These are phyloP conservation scores for Auriscalpium microsporum DNA, from an alignment of 768 basidiomycete species.

Conservation along the genomic window DNA sequence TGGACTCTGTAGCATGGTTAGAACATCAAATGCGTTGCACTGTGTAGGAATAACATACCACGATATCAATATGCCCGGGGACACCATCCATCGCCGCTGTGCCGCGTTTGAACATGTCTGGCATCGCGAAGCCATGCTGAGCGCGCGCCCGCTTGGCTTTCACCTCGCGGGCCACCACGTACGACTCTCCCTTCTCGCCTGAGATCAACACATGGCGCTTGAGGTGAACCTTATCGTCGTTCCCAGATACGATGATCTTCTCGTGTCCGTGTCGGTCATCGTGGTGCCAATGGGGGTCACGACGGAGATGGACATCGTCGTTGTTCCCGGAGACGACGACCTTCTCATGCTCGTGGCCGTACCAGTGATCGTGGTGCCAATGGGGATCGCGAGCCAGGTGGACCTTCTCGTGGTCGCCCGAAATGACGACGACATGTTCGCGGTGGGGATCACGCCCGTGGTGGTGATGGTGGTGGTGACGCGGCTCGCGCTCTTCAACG, in stretches of 20 bases:
- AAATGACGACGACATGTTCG: neutral
- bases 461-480: neutral
- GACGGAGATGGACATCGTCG: constrained; percentile 1
- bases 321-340: constrained; percentile 2
- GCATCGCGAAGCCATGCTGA: constrained; percentile 6
- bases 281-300: constrained; percentile 5
- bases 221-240: constrained; percentile 16
- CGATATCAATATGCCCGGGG: constrained; percentile 39
- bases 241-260: constrained; percentile 15
- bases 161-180: constrained; percentile 12
- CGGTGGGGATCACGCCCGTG: neutral
- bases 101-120: constrained; percentile 2
- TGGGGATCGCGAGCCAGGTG: neutral
- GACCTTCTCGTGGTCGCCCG: neutral
- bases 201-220: constrained; percentile 13
- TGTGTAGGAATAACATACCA: constrained; percentile 27
- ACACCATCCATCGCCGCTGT: constrained; percentile 17
- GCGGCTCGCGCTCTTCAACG: neutral
- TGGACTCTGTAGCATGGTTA: constrained; percentile 22
- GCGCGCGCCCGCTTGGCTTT: constrained; percentile 3
- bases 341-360: constrained; percentile 6
- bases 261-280: constrained; percentile 13
- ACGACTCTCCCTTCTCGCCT: constrained; percentile 12
- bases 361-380: neutral
- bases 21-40: constrained; percentile 4